A percentile compares a stretch with the other conserved stretches of the same genome.
Evolutionary conservation across 2,329 filamentous ascomycete genomes (phyloP).

Genomic region (Cadophora sp.): DNA sequence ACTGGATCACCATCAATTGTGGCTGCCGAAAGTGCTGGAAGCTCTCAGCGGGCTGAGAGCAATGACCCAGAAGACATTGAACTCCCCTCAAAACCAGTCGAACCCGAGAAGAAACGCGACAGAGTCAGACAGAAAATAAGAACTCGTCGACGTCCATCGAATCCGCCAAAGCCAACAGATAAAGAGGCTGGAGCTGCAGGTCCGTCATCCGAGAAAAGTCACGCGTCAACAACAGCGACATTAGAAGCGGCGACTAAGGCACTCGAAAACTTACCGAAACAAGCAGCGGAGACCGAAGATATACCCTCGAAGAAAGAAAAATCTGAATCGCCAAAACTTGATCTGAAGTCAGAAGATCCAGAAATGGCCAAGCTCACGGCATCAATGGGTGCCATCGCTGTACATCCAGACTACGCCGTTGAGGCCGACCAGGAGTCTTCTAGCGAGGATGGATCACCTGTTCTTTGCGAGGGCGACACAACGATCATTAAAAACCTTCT

Average conservation of each 20-base stretch:
- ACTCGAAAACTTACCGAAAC: slow-evolving; percentile 26
- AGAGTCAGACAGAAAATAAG: slow-evolving; percentile 42
- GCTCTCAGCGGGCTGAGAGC: slow-evolving; percentile 24
- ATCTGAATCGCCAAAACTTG: neutral
- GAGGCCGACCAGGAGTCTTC: slow-evolving; percentile 24
- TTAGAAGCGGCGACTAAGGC: slow-evolving; percentile 27
- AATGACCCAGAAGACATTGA: slow-evolving; percentile 27
- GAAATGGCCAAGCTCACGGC: slow-evolving; percentile 1
- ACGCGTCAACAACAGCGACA: slow-evolving; percentile 25
- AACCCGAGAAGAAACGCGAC: slow-evolving; percentile 36
- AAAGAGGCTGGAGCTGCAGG: slow-evolving; percentile 19
- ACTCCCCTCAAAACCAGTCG: slow-evolving; percentile 27
- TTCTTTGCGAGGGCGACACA: slow-evolving; percentile 83
- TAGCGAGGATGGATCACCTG: slow-evolving; percentile 32
- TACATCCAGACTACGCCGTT: slow-evolving; percentile 7
- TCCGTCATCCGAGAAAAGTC: slow-evolving; percentile 18
- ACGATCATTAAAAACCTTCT: slow-evolving; percentile 75
- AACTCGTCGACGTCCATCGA: slow-evolving; percentile 39
- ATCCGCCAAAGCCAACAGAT: slow-evolving; percentile 18
- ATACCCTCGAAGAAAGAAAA: neutral
- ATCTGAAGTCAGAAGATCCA: neutral
- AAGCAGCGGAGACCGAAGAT: slow-evolving; percentile 14
- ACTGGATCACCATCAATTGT: slow-evolving; percentile 21
- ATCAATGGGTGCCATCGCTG: slow-evolving; percentile 5
- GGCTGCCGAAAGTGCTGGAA: slow-evolving; percentile 30